Base-by-base conservation (phyloP, 1,284 basidiomycete genomes). In the Afroboletus lepidellus region DNA sequence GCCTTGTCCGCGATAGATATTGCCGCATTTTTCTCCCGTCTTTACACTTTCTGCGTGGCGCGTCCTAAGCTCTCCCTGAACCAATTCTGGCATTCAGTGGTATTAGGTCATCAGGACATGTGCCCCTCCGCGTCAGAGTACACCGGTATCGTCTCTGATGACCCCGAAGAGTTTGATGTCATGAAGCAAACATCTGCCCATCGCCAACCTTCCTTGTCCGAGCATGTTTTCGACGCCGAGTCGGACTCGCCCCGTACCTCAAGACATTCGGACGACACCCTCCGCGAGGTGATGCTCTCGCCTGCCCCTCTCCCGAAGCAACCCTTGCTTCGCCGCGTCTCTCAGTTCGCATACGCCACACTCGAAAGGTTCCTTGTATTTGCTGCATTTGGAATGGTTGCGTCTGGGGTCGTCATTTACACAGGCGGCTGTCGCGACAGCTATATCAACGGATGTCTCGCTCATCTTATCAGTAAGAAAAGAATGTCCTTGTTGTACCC, bases 381-480 rank as follows among this genome's bases (percentile, higher is more conserved):
- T 45, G 81, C 85, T 27, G 91, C 80, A 5, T 85, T 89, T 54
- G 79, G 74, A 32, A 79, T 86, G 60, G 57, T 84, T 16, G 62
- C 91, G 30, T 78, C 81, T 1, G 93, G 92, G 2, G 74, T 91
- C 23, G 81, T 88, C 11, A 75, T 87, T 8, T 95, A 94, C 69
- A 88, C 90, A 54, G 87, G 92, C 36, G 86, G 87, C 36, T 94
- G 93, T 70, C 80, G 92, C 48, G 77, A 77, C 49, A 83, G 78
- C 57, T 90, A 85, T 63, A 62, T 86, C 55, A 94, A 94, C 62
- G 85, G 83, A 0, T 98, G 94, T 61, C 77, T 94, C 18, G 95
- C 96, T 1, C 95, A 98, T 73, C 73, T 94, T 41, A 96, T 98
- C 76, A 98, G 92, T 87, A 74, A 61, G 60, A 53, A 41, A 13